phyloP scores from a whole-genome alignment of 352 stramenopile species.

The Phytophthora sp. region DNA sequence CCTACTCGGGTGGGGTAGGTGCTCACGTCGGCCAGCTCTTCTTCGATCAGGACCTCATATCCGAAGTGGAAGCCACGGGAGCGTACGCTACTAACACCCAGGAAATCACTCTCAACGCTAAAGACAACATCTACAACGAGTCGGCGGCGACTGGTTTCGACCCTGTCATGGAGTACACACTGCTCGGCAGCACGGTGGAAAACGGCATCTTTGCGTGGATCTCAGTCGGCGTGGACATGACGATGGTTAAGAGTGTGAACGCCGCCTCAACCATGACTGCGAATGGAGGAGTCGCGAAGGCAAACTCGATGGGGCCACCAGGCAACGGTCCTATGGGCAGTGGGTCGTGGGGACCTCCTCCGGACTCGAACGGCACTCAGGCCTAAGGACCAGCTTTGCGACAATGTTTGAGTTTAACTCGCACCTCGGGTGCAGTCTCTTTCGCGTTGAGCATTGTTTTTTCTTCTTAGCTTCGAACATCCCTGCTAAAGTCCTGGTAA shows the following conservation, averaged over 20 bases:
- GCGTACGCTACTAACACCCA: slow-evolving; percentile 29
- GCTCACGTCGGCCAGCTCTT: slow-evolving; percentile 30
- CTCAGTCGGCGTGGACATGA: slow-evolving; percentile 36
- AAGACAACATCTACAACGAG: slow-evolving; percentile 27
- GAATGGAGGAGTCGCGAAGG: slow-evolving; percentile 25
- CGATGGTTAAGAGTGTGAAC: slow-evolving; percentile 22
- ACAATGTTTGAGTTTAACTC: too few relatives aligned
- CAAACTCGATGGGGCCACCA: slow-evolving; percentile 15
- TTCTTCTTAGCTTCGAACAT: too few relatives aligned
- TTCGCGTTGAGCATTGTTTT: too few relatives aligned
- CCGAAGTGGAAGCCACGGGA: slow-evolving; percentile 22
- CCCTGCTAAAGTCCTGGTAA: neutral
- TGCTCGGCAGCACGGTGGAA: slow-evolving; percentile 21
- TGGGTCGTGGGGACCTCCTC: slow-evolving; percentile 13
- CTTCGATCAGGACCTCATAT: slow-evolving; percentile 33
- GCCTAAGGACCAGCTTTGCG: too few relatives aligned
- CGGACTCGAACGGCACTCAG: slow-evolving; percentile 5
- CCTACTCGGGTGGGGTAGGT: slow-evolving; percentile 26
- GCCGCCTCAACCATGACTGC: slow-evolving; percentile 33
- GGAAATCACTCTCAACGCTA: slow-evolving; percentile 19
- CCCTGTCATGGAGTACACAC: slow-evolving; percentile 26
- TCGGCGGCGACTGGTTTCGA: slow-evolving; percentile 19
- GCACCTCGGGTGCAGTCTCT: too few relatives aligned
- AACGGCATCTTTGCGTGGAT: slow-evolving; percentile 36
- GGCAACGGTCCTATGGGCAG: slow-evolving; percentile 1